Percentiles rank a stretch among this genome's conserved stretches.
Evolutionary conservation across 2,329 filamentous ascomycete species (phyloP).

Genomic region (Cercospora brassicicola): DNA sequence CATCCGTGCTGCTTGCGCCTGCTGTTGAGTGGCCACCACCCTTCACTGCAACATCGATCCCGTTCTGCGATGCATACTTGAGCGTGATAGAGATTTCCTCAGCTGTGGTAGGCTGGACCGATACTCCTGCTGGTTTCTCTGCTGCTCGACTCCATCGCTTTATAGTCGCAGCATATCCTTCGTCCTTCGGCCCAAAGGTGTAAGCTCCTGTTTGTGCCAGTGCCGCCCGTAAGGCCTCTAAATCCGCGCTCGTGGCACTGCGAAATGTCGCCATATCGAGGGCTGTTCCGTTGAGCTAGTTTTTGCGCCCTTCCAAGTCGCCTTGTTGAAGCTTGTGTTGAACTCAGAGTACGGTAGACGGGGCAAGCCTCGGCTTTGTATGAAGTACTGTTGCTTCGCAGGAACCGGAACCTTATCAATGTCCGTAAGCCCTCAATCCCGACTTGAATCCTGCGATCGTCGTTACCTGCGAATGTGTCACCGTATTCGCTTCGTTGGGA

Average conservation of each 20-base stretch:
- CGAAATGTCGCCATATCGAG: slow-evolving; percentile 5
- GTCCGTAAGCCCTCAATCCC: no score
- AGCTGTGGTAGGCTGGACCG: slow-evolving; percentile 46
- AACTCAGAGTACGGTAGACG: no score
- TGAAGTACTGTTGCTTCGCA: no score
- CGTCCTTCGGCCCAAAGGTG: slow-evolving; percentile 21
- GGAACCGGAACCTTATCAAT: no score
- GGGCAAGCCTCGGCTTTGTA: no score
- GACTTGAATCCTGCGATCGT: no score
- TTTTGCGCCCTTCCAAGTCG: no score
- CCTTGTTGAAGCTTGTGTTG: neutral
- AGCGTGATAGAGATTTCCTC: slow-evolving; percentile 46
- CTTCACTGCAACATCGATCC: slow-evolving; percentile 54
- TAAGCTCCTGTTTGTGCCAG: slow-evolving; percentile 21
- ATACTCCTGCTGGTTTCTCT: slow-evolving; percentile 42
- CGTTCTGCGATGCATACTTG: slow-evolving; percentile 47
- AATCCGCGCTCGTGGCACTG: slow-evolving; percentile 17
- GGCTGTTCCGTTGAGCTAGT: neutral
- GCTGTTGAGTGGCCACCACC: slow-evolving; percentile 60
- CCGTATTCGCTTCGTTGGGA: no score
- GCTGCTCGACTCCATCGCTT: slow-evolving; percentile 32
- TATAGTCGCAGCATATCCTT: slow-evolving; percentile 27
- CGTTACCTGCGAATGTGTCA: no score
- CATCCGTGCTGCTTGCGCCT: slow-evolving; percentile 52
- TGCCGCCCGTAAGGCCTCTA: slow-evolving; percentile 22